Conservation (phyloP, 164 flowering plant species). For the Cinnamomum micranthum region DNA sequence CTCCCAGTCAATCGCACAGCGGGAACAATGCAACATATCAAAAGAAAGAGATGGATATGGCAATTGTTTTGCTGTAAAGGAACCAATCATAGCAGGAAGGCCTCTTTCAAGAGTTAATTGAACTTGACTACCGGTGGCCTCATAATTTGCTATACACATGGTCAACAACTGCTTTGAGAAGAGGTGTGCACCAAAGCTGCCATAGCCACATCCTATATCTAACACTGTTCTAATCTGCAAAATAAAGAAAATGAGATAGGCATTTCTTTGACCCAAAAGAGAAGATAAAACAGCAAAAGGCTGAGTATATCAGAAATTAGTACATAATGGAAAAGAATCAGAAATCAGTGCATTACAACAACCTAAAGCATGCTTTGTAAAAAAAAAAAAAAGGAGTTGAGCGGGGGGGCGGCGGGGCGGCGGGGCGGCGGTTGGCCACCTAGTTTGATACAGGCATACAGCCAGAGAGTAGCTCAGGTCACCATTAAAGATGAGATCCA, state of each 20-base stretch:
- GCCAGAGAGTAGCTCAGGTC: too few relatives aligned
- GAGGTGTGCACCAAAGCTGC: conserved; percentile 98
- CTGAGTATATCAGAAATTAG: neutral
- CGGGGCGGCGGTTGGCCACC: too few relatives aligned
- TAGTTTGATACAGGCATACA: too few relatives aligned
- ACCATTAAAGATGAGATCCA: too few relatives aligned
- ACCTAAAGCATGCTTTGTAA: too few relatives aligned
- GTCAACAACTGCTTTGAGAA: conserved; percentile 78
- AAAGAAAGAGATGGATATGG: conserved; percentile 93
- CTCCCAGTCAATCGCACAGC: conserved; percentile 91
- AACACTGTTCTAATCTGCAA: conserved; percentile 86
- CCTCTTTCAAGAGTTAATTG: conserved; percentile 98
- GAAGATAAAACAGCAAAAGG: neutral
- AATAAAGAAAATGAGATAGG: neutral
- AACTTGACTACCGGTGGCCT: conserved; percentile 95
- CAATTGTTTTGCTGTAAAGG: conserved; percentile 69
- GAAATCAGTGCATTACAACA: too few relatives aligned
- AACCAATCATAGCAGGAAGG: conserved; percentile 95
- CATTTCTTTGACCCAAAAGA: neutral
- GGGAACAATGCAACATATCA: conserved; percentile 96
- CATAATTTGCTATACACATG: conserved; percentile 89
- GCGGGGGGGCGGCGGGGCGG: too few relatives aligned
- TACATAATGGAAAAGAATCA: too few relatives aligned
- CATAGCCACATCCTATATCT: conserved; percentile 98
- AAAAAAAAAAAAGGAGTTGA: too few relatives aligned